Conservation (phyloP, 192 early-diverging fungal species). For the Paraglomus occultum region DNA sequence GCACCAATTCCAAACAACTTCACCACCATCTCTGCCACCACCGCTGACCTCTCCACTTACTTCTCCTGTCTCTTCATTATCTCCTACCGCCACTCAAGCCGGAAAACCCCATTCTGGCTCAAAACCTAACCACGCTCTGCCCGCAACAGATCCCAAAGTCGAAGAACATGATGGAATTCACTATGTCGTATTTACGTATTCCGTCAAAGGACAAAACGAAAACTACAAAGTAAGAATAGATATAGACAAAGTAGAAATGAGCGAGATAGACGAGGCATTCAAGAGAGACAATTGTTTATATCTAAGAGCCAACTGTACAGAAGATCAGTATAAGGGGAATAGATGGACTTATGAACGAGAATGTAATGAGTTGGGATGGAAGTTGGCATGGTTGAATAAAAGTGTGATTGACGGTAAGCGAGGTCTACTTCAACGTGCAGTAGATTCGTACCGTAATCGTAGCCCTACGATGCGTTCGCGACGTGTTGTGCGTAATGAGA, state of each 20-base stretch:
- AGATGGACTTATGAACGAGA: slow-evolving; percentile 83
- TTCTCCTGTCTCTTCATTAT: too few relatives aligned
- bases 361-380: slow-evolving; percentile 86
- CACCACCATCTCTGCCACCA: not conserved
- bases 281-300: slow-evolving; percentile 80
- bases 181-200: slow-evolving; percentile 70
- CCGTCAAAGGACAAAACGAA: slow-evolving; percentile 60
- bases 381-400: slow-evolving; percentile 74
- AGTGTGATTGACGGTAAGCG: slow-evolving; percentile 61
- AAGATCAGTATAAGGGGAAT: slow-evolving; percentile 70
- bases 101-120: slow-evolving; percentile 1
- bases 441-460: slow-evolving; percentile 75
- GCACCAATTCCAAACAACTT: not conserved
- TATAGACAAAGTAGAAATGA: slow-evolving; percentile 55
- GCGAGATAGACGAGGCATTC: slow-evolving; percentile 55
- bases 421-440: slow-evolving; percentile 82
- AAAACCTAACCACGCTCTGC: slow-evolving; percentile 12
- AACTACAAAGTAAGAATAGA: slow-evolving; percentile 72
- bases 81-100: not conserved
- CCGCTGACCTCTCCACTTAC: too few relatives aligned
- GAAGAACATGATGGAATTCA: slow-evolving; percentile 51
- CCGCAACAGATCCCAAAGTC: slow-evolving; percentile 34
- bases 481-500: slow-evolving; percentile 71
- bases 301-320: slow-evolving; percentile 68
- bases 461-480: slow-evolving; percentile 70